These are phyloP conservation scores for Mycena vulgaris DNA, from an alignment of 768 basidiomycete genomes.

Conservation along the genomic window DNA sequence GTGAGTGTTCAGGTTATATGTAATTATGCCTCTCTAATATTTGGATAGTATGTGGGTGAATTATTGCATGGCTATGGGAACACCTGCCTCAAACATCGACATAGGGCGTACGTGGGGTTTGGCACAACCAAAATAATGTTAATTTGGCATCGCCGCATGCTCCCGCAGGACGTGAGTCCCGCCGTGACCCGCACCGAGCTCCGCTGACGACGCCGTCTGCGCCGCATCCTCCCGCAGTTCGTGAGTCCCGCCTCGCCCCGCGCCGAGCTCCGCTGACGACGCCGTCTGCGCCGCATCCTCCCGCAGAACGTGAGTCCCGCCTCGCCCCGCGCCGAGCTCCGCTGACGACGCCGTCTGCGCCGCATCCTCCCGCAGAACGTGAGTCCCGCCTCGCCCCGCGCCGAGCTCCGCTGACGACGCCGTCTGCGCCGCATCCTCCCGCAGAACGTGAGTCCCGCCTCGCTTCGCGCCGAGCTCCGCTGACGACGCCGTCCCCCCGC, in stretches of 20 bases:
- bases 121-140: background rate
- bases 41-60: constrained; percentile 9
- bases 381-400: background rate
- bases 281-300: too few relatives aligned
- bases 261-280: too few relatives aligned
- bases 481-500: too few relatives aligned
- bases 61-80: constrained; percentile 15
- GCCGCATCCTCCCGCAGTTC: background rate
- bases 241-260: background rate
- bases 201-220: background rate
- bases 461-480: too few relatives aligned
- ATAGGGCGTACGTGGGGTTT: constrained; percentile 6
- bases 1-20: background rate
- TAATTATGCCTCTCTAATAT: background rate
- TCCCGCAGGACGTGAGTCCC: too few relatives aligned
- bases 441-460: too few relatives aligned
- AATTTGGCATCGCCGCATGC: background rate
- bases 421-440: too few relatives aligned
- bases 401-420: too few relatives aligned
- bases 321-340: too few relatives aligned
- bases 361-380: background rate
- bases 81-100: background rate
- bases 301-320: too few relatives aligned
- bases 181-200: background rate
- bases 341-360: too few relatives aligned